Conservation (phyloP, 139 green algal species). For the Asterochloris sp. region DNA sequence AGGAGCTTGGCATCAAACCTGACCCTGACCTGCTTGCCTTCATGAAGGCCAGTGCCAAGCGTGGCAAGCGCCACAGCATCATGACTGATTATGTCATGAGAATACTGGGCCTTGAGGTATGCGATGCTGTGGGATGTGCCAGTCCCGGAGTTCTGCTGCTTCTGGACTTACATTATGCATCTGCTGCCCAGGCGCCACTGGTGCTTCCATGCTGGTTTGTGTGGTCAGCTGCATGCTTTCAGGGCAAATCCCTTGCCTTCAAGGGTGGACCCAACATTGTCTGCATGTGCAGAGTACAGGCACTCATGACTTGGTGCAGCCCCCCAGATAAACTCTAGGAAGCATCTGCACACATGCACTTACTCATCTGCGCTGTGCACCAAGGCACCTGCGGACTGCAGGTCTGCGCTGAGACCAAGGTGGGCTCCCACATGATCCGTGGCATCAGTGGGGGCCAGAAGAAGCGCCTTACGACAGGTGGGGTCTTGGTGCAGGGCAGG, state of each 20-base stretch:
- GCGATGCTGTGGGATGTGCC: too few species aligned
- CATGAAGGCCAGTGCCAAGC: conserved; percentile 9
- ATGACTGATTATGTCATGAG: conserved; percentile 13
- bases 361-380: background rate
- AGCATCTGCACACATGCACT: too few species aligned
- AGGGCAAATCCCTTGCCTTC: too few species aligned
- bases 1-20: background rate
- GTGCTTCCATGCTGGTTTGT: too few species aligned
- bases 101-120: conserved; percentile 19
- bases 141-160: too few species aligned
- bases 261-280: too few species aligned
- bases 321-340: too few species aligned
- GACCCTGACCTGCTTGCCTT: conserved; percentile 12
- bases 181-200: too few species aligned
- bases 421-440: conserved; percentile 55
- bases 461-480: conserved; percentile 31
- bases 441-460: conserved; percentile 56
- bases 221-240: too few species aligned
- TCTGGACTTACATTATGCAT: too few species aligned
- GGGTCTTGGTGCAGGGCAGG: background rate
- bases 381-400: conserved; percentile 20
- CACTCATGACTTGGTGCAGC: too few species aligned
- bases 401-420: conserved; percentile 35
- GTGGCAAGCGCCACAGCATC: conserved; percentile 9
- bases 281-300: too few species aligned